Base-by-base conservation (phyloP, 2,329 filamentous ascomycete genomes). In the Samsoniella hepiali region DNA sequence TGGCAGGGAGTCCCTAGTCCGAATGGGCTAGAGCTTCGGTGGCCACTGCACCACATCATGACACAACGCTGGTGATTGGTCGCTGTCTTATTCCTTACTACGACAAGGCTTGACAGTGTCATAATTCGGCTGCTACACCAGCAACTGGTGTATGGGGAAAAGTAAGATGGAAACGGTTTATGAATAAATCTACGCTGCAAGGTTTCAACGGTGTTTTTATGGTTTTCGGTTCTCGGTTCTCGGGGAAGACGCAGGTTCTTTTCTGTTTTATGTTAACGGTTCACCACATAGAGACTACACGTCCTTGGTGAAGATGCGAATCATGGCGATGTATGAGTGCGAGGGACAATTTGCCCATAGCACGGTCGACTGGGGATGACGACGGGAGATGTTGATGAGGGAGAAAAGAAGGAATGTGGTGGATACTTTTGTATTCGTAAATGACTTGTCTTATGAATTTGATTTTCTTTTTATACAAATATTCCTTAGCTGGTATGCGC, bases 361-460 rank as follows among this genome's bases (percentile, higher is more conserved):
- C 36, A 29, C n/a, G 5, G 29, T 3, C 7, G 10, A 27, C 17
- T 38, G 44, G 53, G 29, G 17, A 58, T 31, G 29, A 53, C 17
- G 34, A 47, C 22, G 36, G 38, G 17, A 27, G 59, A 55, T 54
- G 42, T 56, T 47, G 49, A 34, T 47, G 40, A 40, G 42, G 34
- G 31, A 29, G 57, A 31, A 50, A 56, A 50, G 38, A 36, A 22
- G 49, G 38, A 32, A 51, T 22, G 38, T 27, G 27, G 53, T 47
- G 27, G 42, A 63, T 57, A 57, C 60, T 40, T 31, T 56, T 63
- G 62, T 63, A 63, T 63, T 63, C 62, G 55, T 63, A 63, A 34
- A 63, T 60, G 55, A 49, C 49, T 63, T 15, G 45, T 38, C 32
- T 59, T 55, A 63, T 63, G 56, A 63, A 63, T 59, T 59, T 40